Percentiles rank a stretch among this genome's conserved stretches.
These are phyloP conservation scores for Oryza australiensis DNA, from an alignment of 176 grass and related monocot genomes.

Conservation along the genomic window DNA sequence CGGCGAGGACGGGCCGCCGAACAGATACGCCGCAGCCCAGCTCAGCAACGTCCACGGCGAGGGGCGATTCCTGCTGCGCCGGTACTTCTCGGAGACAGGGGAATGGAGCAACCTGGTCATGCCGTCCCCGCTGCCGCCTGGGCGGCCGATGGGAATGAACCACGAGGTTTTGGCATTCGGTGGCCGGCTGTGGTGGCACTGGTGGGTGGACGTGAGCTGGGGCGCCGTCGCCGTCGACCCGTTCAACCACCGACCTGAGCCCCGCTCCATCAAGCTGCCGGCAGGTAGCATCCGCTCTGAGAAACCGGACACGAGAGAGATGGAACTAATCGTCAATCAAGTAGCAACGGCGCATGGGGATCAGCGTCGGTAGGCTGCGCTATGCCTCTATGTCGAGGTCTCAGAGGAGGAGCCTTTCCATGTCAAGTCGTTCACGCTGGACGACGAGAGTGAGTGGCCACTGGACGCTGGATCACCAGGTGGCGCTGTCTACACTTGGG, in stretches of 20 bases:
- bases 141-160: neutral
- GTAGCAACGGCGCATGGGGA: neutral
- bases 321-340: neutral
- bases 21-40: neutral
- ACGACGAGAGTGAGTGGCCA: neutral
- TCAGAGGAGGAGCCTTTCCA: too few relatives aligned
- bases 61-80: neutral
- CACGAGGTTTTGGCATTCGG: constrained; percentile 19
- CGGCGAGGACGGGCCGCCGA: neutral
- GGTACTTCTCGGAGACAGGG: neutral
- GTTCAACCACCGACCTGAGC: too few relatives aligned
- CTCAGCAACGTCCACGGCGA: neutral
- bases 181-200: neutral
- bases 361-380: neutral
- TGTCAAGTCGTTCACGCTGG: neutral
- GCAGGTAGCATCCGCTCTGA: neutral
- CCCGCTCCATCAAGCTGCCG: neutral
- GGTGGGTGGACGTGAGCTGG: neutral
- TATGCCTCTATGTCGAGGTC: neutral
- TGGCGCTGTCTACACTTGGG: neutral
- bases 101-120: neutral
- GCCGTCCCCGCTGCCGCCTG: constrained; percentile 10
- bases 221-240: too few relatives aligned
- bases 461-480: neutral
- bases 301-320: neutral